phyloP scores from a whole-genome alignment of 2,329 filamentous ascomycete genomes.

The Metarhizium sp. region DNA sequence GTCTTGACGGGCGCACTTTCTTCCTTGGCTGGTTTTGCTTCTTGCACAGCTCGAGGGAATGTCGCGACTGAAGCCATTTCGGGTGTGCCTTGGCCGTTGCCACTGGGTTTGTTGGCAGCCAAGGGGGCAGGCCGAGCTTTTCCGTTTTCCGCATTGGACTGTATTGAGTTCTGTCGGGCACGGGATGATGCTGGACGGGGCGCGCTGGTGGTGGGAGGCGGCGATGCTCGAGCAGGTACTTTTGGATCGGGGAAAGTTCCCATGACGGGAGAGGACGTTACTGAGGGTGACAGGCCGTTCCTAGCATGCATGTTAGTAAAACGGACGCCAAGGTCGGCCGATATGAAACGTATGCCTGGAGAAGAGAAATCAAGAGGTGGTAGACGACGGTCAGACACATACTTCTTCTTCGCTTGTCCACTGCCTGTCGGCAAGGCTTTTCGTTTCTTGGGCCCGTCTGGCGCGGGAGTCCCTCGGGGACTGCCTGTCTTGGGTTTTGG shows the following conservation, averaged over 20 bases:
- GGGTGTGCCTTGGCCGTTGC: slow-evolving; percentile 28
- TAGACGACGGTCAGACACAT: slow-evolving; percentile 19
- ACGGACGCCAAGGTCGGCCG: not conserved
- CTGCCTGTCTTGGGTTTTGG: slow-evolving; percentile 53
- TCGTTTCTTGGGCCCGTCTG: slow-evolving; percentile 62
- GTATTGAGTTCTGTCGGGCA: slow-evolving; percentile 65
- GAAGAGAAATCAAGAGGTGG: not conserved
- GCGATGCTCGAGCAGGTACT: slow-evolving; percentile 43
- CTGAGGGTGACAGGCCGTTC: slow-evolving; percentile 53
- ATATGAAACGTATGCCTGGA: too few relatives aligned
- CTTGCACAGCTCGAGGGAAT: slow-evolving; percentile 19
- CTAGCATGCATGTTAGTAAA: slow-evolving; percentile 20
- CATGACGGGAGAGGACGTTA: slow-evolving; percentile 68
- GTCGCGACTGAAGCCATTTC: slow-evolving; percentile 24
- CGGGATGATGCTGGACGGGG: slow-evolving; percentile 60
- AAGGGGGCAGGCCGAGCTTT: slow-evolving; percentile 17
- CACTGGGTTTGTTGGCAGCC: slow-evolving; percentile 46
- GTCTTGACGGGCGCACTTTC: slow-evolving; percentile 22
- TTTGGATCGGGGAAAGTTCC: slow-evolving; percentile 56
- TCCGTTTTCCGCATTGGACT: slow-evolving; percentile 45
- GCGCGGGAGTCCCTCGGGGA: slow-evolving; percentile 58
- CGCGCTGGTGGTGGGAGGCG: slow-evolving; percentile 41
- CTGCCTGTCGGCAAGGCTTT: slow-evolving; percentile 58
- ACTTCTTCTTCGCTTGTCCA: slow-evolving; percentile 72
- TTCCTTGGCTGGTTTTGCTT: slow-evolving; percentile 45